Conservation (phyloP, 164 flowering plant genomes). For the Tetrastigma voinierianum region DNA sequence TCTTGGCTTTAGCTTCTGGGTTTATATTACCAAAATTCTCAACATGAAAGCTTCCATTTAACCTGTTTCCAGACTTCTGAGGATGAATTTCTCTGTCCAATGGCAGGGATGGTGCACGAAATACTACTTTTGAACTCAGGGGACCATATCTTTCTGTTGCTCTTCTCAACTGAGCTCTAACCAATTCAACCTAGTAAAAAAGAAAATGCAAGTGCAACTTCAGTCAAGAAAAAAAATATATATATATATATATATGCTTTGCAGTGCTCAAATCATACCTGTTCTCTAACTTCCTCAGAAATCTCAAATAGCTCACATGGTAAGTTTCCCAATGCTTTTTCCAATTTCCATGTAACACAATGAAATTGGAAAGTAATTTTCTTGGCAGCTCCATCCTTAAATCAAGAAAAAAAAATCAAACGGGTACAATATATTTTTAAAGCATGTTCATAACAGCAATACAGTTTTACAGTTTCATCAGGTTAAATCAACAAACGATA, state of each 20-base stretch:
- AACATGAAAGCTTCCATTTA: slow-evolving; percentile 23
- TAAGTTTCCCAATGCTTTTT: slow-evolving; percentile 56
- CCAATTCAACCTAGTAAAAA: slow-evolving; percentile 68
- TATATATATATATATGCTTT: no score
- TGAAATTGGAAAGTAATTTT: slow-evolving; percentile 64
- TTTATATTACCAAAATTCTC: slow-evolving; percentile 26
- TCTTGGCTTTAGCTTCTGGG: slow-evolving; percentile 26
- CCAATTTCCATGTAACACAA: slow-evolving; percentile 75
- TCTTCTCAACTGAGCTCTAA: slow-evolving; percentile 76
- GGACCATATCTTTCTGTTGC: slow-evolving; percentile 69
- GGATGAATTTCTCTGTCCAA: slow-evolving; percentile 32
- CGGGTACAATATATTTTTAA: not conserved
- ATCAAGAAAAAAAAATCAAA: slow-evolving; percentile 22
- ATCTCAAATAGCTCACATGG: slow-evolving; percentile 67
- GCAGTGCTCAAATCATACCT: slow-evolving; percentile 41
- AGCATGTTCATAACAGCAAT: not conserved
- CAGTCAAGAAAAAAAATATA: not conserved
- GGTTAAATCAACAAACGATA: no score
- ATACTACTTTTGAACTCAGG: slow-evolving; percentile 42
- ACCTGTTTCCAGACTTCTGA: slow-evolving; percentile 19
- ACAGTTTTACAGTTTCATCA: no score
- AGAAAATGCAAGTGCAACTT: no score
- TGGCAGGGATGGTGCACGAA: slow-evolving; percentile 43
- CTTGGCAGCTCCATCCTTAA: slow-evolving; percentile 62
- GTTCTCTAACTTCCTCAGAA: slow-evolving; percentile 94